Evolutionary conservation across 129 eudicot genomes (phyloP), one percentile per base, ranked within the genome.

Genomic region (Ambrosia artemisiifolia): DNA sequence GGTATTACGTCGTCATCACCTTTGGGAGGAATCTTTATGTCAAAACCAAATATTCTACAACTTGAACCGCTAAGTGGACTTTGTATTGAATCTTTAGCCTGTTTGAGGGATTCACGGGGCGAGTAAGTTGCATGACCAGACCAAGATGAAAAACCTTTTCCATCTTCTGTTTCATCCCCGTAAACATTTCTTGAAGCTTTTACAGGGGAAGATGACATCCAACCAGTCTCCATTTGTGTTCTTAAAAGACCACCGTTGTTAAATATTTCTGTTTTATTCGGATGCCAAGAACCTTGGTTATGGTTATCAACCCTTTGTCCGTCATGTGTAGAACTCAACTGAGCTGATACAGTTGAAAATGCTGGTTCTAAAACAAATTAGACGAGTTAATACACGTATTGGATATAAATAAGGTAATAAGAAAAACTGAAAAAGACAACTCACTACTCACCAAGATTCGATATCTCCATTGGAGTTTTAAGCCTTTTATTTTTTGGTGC

Each of bases 1-100:
- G 46, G 69, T 14, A 32, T 19, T 44, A 70, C 30, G 5, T 13
- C 33, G 14, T 59, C 47, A 53, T 63, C 76, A 7, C 50, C 67
- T 50, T 70, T 63, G 10, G 76, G 75, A 40, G 91, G 75, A 33
- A 78, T 42, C 65, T 69, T 85, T 50, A 90, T 72, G 61, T 93
- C 92, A 42, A 93, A 78, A 47, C 98, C 98, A 57, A 93, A 93
- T 82, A 93, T 64, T 64, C 96, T 82, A 73, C 88, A 89, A 57
- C 85, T 82, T 13, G 87, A 63, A 65, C 72, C 83, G 5, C 72
- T 75, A 14, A 47, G 33, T 2, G 71, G 63, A 35, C 24, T 40
- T 28, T 73, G 75, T 34, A 49, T 32, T 7, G 68, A 43, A 63
- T 80, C 79, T 63, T 62, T 76, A 10, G 50, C 42, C 63, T 78